Conservation (phyloP, 1,284 basidiomycete genomes). For the Tranzscheliella williamsii region DNA sequence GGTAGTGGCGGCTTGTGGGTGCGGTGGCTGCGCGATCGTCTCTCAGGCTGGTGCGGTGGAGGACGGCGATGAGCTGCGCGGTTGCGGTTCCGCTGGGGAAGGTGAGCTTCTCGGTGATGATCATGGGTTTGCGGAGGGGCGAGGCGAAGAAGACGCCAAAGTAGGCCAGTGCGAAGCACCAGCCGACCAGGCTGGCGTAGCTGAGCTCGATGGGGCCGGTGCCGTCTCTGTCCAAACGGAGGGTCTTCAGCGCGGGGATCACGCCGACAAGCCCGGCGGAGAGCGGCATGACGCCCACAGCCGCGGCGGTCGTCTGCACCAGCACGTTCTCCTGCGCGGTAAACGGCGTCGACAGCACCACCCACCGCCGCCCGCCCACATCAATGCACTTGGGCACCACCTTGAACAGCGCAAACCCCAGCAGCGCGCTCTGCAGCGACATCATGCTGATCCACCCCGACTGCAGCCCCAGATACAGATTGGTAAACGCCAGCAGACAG, state of each 20-base stretch:
- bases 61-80: constrained; percentile 87
- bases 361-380: constrained; percentile 11
- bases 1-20: not conserved
- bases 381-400: constrained; percentile 63
- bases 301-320: constrained; percentile 91
- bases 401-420: constrained; percentile 82
- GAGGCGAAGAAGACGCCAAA: constrained; percentile 86
- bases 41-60: constrained; percentile 67
- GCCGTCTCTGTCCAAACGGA: constrained; percentile 76
- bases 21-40: not conserved
- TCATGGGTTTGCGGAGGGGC: constrained; percentile 89
- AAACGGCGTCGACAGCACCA: constrained; percentile 65
- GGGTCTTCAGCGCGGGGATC: constrained; percentile 80
- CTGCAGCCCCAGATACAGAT: constrained; percentile 76
- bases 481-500: constrained; percentile 75
- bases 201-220: constrained; percentile 70
- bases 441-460: constrained; percentile 83
- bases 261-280: constrained; percentile 92
- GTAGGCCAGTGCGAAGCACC: constrained; percentile 38
- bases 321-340: constrained; percentile 85
- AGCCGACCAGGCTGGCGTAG: constrained; percentile 19
- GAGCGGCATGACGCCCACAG: constrained; percentile 76
- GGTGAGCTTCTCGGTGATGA: constrained; percentile 87
- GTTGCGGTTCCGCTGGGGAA: constrained; percentile 96
- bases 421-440: constrained; percentile 88